Percentiles rank a stretch among this genome's conserved stretches.
These are phyloP conservation scores for Xylaria curta DNA, from an alignment of 495 filamentous ascomycete species.

Conservation along the genomic window DNA sequence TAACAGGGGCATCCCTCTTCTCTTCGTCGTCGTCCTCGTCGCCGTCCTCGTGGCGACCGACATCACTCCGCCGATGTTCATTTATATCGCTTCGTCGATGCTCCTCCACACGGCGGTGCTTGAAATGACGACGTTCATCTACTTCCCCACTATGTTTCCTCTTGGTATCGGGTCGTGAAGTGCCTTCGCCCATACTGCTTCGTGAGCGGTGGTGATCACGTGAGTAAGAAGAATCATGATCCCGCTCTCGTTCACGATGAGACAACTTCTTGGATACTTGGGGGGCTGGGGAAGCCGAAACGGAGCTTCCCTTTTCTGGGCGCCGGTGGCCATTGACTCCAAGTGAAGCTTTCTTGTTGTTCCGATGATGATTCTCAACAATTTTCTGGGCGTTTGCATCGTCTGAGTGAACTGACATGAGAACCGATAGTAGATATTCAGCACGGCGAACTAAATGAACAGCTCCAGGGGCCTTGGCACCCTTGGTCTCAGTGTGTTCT, in stretches of 20 bases:
- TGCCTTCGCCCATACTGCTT: conserved; percentile 52
- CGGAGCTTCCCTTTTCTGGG: conserved; percentile 56
- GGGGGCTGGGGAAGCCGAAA: conserved; percentile 66
- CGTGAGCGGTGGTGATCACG: conserved; percentile 56
- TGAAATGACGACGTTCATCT: conserved; percentile 43
- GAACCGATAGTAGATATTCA: conserved; percentile 89
- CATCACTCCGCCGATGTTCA: conserved; percentile 28
- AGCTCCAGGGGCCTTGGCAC: conserved; percentile 89
- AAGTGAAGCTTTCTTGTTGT: conserved; percentile 68
- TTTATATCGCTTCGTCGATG: conserved; percentile 35
- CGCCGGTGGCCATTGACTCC: conserved; percentile 58
- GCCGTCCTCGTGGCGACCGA: conserved; percentile 44
- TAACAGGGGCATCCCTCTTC: conserved; percentile 48
- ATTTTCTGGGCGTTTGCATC: conserved; percentile 75
- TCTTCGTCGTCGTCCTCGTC: conserved; percentile 52
- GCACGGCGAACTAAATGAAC: conserved; percentile 95
- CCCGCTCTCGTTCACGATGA: conserved; percentile 48
- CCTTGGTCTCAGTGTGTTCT: conserved; percentile 73
- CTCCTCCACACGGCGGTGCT: conserved; percentile 46
- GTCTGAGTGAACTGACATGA: conserved; percentile 78
- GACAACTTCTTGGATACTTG: conserved; percentile 48
- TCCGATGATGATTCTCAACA: conserved; percentile 88
- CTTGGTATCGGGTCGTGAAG: conserved; percentile 53
- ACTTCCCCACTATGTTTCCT: conserved; percentile 49
- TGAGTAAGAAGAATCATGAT: conserved; percentile 45